A percentile compares a stretch with the other conserved stretches of the same genome.
phyloP scores from a whole-genome alignment of 2,329 filamentous ascomycete genomes.

The Hirsutella minnesotensis region DNA sequence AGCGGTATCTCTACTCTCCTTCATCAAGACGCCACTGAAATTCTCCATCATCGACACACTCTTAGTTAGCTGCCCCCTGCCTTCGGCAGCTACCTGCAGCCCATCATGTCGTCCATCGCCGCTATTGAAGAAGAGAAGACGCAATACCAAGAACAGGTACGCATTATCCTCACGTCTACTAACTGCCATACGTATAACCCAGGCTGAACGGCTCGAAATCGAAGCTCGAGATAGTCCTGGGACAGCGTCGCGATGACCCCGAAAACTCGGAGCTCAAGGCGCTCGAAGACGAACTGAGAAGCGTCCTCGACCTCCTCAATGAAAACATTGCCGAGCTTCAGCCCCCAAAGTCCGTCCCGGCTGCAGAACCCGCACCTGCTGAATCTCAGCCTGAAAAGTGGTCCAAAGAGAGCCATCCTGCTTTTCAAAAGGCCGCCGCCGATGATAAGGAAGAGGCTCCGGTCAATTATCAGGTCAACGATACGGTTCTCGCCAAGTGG shows the following conservation, averaged over 20 bases:
- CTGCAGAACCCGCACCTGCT: constrained; percentile 32
- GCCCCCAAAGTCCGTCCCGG: constrained; percentile 29
- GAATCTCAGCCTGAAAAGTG: constrained; percentile 55
- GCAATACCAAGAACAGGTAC: constrained; percentile 45
- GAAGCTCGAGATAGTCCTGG: constrained; percentile 66
- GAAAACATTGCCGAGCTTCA: constrained; percentile 72
- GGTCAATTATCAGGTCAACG: constrained; percentile 70
- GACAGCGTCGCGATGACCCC: constrained; percentile 68
- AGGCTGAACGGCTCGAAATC: too few species aligned
- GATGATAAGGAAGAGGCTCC: constrained; percentile 43
- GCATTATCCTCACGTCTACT: constrained; percentile 8
- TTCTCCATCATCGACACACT: too few species aligned
- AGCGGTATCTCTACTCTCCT: too few species aligned
- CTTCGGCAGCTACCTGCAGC: background rate
- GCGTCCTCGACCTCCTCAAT: constrained; percentile 68
- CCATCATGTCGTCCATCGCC: constrained; percentile 19
- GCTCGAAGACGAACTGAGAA: constrained; percentile 70
- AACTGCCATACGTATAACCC: too few species aligned
- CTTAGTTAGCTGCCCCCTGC: too few species aligned
- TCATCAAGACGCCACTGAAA: too few species aligned
- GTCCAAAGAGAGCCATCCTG: constrained; percentile 70
- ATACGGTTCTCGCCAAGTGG: constrained; percentile 85
- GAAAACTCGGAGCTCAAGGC: constrained; percentile 66
- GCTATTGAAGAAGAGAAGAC: constrained; percentile 40
- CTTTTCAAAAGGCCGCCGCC: constrained; percentile 46